Conservation (phyloP, 1,284 basidiomycete genomes). For the Marasmius fiardii region DNA sequence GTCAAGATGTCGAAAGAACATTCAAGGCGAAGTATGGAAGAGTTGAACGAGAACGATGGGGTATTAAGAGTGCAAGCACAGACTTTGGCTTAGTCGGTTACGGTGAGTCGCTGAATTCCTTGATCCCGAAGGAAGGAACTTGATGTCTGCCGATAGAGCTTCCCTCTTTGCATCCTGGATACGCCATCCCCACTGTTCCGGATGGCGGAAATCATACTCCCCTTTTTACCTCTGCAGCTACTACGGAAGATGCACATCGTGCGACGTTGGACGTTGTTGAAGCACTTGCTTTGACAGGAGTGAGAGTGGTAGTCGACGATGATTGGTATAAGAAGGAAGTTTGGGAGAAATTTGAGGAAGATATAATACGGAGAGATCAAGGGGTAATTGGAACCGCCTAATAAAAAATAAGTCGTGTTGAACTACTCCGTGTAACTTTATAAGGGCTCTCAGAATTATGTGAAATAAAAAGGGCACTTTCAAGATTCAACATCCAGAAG, state of each 20-base stretch:
- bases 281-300: constrained; percentile 55
- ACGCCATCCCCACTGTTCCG: constrained; percentile 51
- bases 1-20: constrained; percentile 55
- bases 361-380: neutral
- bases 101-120: constrained; percentile 29
- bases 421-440: no score
- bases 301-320: constrained; percentile 54
- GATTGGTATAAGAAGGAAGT: constrained; percentile 33
- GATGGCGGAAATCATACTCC: constrained; percentile 66
- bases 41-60: constrained; percentile 47
- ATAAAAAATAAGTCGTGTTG: no score
- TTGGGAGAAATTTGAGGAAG: neutral
- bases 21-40: constrained; percentile 49
- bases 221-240: constrained; percentile 53
- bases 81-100: constrained; percentile 71
- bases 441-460: no score
- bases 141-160: constrained; percentile 28
- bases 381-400: neutral
- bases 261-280: constrained; percentile 55
- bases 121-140: neutral
- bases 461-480: no score
- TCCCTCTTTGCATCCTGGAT: constrained; percentile 45
- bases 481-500: no score
- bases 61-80: constrained; percentile 60
- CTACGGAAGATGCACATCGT: constrained; percentile 52